Base-by-base conservation (phyloP, 1,284 basidiomycete species). In the Papiliotrema nemorosa region DNA sequence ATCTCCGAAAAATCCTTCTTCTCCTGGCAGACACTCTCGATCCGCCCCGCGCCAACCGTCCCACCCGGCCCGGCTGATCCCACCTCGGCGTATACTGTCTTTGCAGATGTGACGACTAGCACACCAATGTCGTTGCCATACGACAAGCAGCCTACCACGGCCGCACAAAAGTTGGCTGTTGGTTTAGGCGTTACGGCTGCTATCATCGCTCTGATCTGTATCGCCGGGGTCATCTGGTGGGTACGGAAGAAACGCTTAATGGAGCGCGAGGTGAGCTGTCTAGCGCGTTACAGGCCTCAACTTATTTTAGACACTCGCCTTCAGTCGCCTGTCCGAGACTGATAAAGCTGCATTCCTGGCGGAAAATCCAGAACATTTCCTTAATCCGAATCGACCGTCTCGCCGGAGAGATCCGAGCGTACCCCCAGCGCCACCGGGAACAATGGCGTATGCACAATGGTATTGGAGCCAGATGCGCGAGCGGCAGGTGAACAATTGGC, bases 1-100 rank as follows among this genome's bases (percentile, higher is more conserved):
- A 21, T 62, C 0, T 44, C 55, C 20, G 52, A 63, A 22, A 50
- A 58, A 26, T 64, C 66, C 6, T 73, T 75, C 60, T 75, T 73
- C 55, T 61, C 72, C 13, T 66, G 64, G 2, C 60, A 64, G 26
- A 47, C 54, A 9, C 43, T 75, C 46, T 70, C 66, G 21, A 54
- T 75, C 5, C 36, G 54, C 3, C 57, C 69, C 6, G 44, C 47
- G 2, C 70, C 73, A 0, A 69, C 64, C 0, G 41, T 40, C 6
- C 42, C 54, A 25, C 50, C 63, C 3, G 37, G 24, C 6, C 57
- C 58, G 3, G 41, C 27, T 9, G 34, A 58, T 16, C 66, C 64
- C 5, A 47, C 51, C 4, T 39, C 55, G 3, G 53, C 59, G 13
- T 67, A 65, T 43, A 73, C 73, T 0, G 52, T 70, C 24, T 72